These are phyloP conservation scores for Blastomyces silverae DNA, from an alignment of 2,329 filamentous ascomycete species.

Conservation along the genomic window DNA sequence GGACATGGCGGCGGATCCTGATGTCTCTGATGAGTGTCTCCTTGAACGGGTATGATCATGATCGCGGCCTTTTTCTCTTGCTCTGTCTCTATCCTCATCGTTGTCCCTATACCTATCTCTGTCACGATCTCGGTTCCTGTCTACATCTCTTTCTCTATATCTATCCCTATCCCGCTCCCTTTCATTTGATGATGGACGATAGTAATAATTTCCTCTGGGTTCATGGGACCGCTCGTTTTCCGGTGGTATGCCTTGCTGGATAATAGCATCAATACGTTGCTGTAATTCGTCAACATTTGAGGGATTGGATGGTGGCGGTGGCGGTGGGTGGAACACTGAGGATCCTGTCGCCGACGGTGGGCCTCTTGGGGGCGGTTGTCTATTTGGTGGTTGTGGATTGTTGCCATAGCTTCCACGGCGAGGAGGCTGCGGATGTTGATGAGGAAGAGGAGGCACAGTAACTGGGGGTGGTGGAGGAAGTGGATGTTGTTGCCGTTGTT, in stretches of 20 bases:
- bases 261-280: conserved; percentile 15
- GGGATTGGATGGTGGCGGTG: conserved; percentile 11
- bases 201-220: neutral
- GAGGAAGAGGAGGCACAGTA: conserved; percentile 9
- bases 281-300: conserved; percentile 12
- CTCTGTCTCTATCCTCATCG: conserved; percentile 1
- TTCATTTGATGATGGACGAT: conserved; percentile 8
- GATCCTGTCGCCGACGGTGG: neutral
- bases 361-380: neutral
- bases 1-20: conserved; percentile 12
- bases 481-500: conserved; percentile 9
- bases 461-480: conserved; percentile 11
- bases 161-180: conserved; percentile 9
- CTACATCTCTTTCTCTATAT: conserved; percentile 9
- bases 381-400: conserved; percentile 2
- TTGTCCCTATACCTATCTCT: conserved; percentile 20
- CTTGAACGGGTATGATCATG: conserved; percentile 14
- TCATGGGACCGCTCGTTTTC: conserved; percentile 1
- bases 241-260: conserved; percentile 12
- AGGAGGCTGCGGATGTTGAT: conserved; percentile 1
- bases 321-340: conserved; percentile 14
- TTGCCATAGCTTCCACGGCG: conserved; percentile 11
- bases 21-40: conserved; percentile 14
- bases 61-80: conserved; percentile 18
- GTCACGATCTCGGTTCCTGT: conserved; percentile 11